Evolutionary conservation across 495 filamentous ascomycete genomes (phyloP).

Genomic region (Wilcoxina mikolae): DNA sequence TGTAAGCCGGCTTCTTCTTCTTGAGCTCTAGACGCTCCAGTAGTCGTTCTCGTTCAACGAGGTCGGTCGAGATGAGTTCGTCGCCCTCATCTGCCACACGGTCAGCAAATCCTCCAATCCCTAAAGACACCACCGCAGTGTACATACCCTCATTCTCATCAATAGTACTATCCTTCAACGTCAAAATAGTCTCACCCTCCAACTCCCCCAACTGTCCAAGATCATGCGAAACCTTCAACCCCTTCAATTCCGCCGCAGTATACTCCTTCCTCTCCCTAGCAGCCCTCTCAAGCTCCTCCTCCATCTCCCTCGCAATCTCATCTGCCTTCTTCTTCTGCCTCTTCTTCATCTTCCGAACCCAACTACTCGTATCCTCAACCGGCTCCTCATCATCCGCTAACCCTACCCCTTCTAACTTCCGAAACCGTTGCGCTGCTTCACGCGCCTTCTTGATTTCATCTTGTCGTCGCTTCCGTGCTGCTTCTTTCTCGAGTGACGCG

Average conservation of each 20-base stretch:
- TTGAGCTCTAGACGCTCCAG: conserved; percentile 67
- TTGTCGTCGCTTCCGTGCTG: conserved; percentile 58
- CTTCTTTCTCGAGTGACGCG: conserved; percentile 36
- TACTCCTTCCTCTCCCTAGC: conserved; percentile 47
- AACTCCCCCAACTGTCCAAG: conserved; percentile 56
- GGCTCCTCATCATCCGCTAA: conserved; percentile 57
- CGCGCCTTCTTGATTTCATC: conserved; percentile 79
- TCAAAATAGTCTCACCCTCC: conserved; percentile 65
- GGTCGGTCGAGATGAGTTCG: conserved; percentile 69
- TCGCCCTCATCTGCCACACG: conserved; percentile 55
- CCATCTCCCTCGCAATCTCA: conserved; percentile 52
- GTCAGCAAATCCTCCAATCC: neutral
- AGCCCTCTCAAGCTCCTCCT: conserved; percentile 49
- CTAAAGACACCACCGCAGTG: neutral
- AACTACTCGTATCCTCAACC: conserved; percentile 60
- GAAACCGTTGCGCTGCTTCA: conserved; percentile 60
- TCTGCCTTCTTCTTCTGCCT: conserved; percentile 77
- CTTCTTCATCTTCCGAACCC: conserved; percentile 79
- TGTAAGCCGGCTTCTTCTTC: conserved; percentile 82
- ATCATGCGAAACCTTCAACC: conserved; percentile 83
- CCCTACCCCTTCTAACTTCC: conserved; percentile 62
- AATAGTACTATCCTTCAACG: conserved; percentile 77
- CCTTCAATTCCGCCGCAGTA: conserved; percentile 68
- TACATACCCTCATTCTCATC: conserved; percentile 51
- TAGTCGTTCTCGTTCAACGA: conserved; percentile 64